Conservation (phyloP, 176 grass and related monocot species). For the Alloteropsis semialata region DNA sequence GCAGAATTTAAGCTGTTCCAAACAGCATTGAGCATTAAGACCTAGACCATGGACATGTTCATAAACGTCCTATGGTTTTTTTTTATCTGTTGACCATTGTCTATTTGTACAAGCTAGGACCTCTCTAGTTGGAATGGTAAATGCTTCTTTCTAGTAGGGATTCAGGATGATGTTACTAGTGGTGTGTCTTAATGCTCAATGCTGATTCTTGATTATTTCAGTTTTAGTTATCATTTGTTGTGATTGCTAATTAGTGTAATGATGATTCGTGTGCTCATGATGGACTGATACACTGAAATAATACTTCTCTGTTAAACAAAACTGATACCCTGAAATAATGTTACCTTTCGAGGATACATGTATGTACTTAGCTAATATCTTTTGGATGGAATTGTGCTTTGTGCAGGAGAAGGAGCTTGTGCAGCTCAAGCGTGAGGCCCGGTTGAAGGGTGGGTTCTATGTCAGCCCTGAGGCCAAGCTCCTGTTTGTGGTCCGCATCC, state of each 20-base stretch:
- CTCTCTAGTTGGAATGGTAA: background rate
- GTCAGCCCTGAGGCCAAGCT: conserved; percentile 85
- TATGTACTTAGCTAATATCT: background rate
- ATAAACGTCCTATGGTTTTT: background rate
- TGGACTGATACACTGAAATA: background rate
- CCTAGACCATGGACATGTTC: background rate
- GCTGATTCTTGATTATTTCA: background rate
- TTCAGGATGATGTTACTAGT: background rate
- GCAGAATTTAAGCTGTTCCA: too few relatives aligned
- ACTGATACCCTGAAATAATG: background rate
- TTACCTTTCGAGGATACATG: background rate
- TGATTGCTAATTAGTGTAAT: background rate
- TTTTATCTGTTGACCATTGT: background rate
- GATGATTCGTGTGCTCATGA: background rate
- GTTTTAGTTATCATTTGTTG: background rate
- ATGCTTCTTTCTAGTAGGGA: background rate
- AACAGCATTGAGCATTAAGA: too few relatives aligned
- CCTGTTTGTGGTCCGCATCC: conserved; percentile 78
- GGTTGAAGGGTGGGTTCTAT: conserved; percentile 96
- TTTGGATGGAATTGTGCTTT: background rate
- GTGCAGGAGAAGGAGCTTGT: conserved; percentile 86
- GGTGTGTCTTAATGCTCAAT: background rate
- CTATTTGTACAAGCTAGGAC: background rate
- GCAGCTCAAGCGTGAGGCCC: conserved; percentile 81
- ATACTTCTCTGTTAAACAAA: background rate